These are phyloP conservation scores for Mucor plumbeus DNA, from an alignment of 371 early-diverging fungal species.

Conservation along the genomic window DNA sequence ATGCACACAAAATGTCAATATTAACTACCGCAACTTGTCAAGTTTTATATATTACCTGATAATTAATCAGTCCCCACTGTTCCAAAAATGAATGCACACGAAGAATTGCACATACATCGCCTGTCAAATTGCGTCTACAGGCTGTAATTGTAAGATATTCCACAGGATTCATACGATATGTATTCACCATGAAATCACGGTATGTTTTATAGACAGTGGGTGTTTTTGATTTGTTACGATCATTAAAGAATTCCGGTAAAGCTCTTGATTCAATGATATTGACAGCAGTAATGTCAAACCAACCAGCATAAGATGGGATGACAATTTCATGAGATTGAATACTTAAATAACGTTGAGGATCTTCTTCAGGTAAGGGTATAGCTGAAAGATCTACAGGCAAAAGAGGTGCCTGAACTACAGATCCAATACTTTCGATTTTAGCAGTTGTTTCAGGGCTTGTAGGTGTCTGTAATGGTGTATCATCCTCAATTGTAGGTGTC, in stretches of 20 bases:
- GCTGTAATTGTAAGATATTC: conserved; percentile 96
- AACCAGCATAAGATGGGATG: conserved; percentile 89
- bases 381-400: conserved; percentile 24
- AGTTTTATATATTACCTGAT: conserved; percentile 74
- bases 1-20: conserved; percentile 6
- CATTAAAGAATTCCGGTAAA: conserved; percentile 93
- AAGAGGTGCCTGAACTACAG: neutral
- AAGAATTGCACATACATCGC: conserved; percentile 96
- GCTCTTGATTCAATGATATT: conserved; percentile 85
- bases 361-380: conserved; percentile 53
- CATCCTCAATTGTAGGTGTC: conserved; percentile 8
- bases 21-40: neutral
- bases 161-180: conserved; percentile 89
- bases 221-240: conserved; percentile 86
- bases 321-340: conserved; percentile 77
- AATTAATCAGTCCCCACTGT: conserved; percentile 98
- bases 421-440: neutral
- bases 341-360: conserved; percentile 67
- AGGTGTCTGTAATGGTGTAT: neutral
- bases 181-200: conserved; percentile 94
- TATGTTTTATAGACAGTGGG: conserved; percentile 90
- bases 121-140: conserved; percentile 89
- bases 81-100: conserved; percentile 95
- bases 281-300: conserved; percentile 82
- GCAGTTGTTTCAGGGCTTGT: neutral